Conservation (phyloP, 2,329 filamentous ascomycete species). For the Metarhizium robertsii region DNA sequence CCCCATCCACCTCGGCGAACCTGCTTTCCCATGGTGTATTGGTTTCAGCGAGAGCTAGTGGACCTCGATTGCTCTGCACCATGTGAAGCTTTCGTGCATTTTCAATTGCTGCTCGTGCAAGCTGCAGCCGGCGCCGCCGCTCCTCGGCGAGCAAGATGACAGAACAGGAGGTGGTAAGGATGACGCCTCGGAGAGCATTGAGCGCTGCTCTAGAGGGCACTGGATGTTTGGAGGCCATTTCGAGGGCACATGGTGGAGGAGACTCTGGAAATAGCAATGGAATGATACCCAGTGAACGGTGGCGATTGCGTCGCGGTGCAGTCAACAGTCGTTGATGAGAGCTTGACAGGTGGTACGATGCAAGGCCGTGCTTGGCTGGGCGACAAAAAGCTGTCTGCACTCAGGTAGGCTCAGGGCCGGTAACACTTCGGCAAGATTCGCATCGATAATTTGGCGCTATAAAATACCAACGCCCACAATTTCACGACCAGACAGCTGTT, state of each 20-base stretch:
- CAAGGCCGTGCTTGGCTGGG: background rate
- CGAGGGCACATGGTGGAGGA: conserved; percentile 16
- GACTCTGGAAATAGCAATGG: background rate
- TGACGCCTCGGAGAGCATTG: conserved; percentile 44
- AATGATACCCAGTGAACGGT: background rate
- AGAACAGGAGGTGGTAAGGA: conserved; percentile 48
- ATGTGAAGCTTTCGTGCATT: conserved; percentile 44
- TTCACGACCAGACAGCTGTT: no score
- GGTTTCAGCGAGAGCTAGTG: conserved; percentile 18
- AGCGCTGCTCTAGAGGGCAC: conserved; percentile 47
- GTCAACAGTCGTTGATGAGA: background rate
- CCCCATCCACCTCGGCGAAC: conserved; percentile 13
- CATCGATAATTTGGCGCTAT: no score
- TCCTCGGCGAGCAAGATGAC: conserved; percentile 47
- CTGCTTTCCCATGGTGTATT: conserved; percentile 11
- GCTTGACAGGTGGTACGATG: background rate
- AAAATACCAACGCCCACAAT: no score
- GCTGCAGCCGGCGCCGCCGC: conserved; percentile 43
- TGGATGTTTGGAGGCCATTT: conserved; percentile 37
- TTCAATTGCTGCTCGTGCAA: conserved; percentile 38
- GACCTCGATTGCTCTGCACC: conserved; percentile 20
- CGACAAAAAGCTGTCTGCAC: background rate
- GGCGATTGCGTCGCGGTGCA: background rate
- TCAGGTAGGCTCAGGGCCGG: background rate
- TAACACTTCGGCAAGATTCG: background rate